Percentiles rank a stretch among this genome's conserved stretches.
Evolutionary conservation across 2,329 filamentous ascomycete species (phyloP).

Genomic region (Elsinoe batatas): DNA sequence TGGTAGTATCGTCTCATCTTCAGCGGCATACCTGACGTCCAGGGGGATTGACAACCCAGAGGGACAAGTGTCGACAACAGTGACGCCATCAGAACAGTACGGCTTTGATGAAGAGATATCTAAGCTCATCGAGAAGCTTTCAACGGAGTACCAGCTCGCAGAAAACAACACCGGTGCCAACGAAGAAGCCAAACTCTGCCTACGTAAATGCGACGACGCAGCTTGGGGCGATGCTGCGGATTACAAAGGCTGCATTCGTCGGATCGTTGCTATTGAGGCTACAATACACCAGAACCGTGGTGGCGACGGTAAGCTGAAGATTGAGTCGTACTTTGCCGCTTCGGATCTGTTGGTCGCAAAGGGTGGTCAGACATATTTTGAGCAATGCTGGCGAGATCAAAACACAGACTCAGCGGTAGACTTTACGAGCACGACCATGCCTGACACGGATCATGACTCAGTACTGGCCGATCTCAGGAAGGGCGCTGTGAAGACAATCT

Average conservation of each 20-base stretch:
- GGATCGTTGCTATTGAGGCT: conserved; percentile 15
- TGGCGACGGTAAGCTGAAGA: conserved; percentile 22
- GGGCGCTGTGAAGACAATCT: conserved; percentile 2
- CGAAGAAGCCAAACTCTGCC: conserved; percentile 31
- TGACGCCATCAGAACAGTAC: conserved; percentile 19
- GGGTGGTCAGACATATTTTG: conserved; percentile 34
- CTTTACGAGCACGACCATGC: conserved; percentile 25
- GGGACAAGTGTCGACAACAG: conserved; percentile 11
- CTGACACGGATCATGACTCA: conserved; percentile 33
- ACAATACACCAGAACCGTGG: neutral
- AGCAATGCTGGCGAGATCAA: conserved; percentile 30
- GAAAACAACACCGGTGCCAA: conserved; percentile 28
- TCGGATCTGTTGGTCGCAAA: conserved; percentile 36
- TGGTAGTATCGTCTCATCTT: conserved; percentile 21
- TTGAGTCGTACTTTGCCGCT: conserved; percentile 30
- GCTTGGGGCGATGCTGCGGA: conserved; percentile 30
- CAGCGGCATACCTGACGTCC: conserved; percentile 17
- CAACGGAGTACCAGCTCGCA: conserved; percentile 19
- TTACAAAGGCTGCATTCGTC: conserved; percentile 24
- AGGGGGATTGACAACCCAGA: neutral
- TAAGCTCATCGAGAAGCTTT: conserved; percentile 18
- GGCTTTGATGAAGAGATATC: conserved; percentile 21
- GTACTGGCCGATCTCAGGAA: neutral
- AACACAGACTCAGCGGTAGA: conserved; percentile 25
- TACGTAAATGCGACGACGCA: conserved; percentile 25